These are phyloP conservation scores for Naganishia liquefaciens DNA, from an alignment of 1,284 basidiomycete species.

Conservation along the genomic window DNA sequence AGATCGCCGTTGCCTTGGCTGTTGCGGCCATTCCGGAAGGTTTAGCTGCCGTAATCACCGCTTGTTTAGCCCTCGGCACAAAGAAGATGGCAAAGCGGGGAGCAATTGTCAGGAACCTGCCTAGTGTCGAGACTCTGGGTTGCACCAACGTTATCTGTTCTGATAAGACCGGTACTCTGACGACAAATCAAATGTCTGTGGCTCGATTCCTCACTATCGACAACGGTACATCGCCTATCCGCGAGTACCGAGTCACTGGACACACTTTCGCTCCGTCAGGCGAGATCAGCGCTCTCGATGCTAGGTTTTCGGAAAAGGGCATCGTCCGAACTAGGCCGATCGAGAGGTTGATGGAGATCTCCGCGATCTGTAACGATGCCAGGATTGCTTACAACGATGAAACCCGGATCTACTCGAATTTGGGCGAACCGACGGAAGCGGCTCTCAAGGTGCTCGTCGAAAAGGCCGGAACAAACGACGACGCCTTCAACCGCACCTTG, in stretches of 20 bases:
- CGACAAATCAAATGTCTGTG: slow-evolving; percentile 95
- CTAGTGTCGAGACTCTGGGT: slow-evolving; percentile 93
- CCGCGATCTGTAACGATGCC: slow-evolving; percentile 88
- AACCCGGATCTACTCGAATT: slow-evolving; percentile 73
- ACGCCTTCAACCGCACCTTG: slow-evolving; percentile 60
- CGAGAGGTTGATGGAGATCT: slow-evolving; percentile 80
- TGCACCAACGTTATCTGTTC: slow-evolving; percentile 97
- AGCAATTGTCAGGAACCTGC: slow-evolving; percentile 90
- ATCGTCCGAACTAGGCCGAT: slow-evolving; percentile 71
- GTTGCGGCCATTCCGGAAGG: slow-evolving; percentile 96
- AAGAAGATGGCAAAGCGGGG: slow-evolving; percentile 98
- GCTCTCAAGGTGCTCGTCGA: slow-evolving; percentile 90
- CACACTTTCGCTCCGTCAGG: slow-evolving; percentile 85
- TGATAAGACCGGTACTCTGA: slow-evolving; percentile 91
- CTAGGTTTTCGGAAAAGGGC: slow-evolving; percentile 59
- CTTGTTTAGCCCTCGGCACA: slow-evolving; percentile 90
- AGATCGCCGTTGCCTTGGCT: slow-evolving; percentile 93
- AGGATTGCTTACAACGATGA: slow-evolving; percentile 83
- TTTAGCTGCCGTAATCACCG: slow-evolving; percentile 91
- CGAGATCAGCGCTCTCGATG: slow-evolving; percentile 65
- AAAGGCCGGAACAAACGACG: slow-evolving; percentile 64
- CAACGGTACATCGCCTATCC: slow-evolving; percentile 58
- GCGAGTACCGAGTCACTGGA: slow-evolving; percentile 79
- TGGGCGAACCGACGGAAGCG: slow-evolving; percentile 97
- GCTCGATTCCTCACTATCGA: slow-evolving; percentile 77